These are phyloP conservation scores for Solanum sejunctum DNA, from an alignment of 257 asterid genomes.

Conservation along the genomic window DNA sequence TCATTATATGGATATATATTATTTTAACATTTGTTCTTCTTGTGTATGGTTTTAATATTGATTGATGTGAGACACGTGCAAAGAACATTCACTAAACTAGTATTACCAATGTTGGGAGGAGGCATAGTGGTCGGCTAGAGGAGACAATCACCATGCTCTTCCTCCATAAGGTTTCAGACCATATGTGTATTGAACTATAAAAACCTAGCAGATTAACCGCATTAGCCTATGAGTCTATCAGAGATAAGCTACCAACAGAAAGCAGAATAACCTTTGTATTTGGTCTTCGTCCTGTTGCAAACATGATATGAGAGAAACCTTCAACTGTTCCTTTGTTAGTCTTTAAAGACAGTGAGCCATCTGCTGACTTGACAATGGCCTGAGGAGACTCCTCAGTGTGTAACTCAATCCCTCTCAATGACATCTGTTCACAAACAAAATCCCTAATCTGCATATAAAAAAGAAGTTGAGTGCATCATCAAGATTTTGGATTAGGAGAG, in stretches of 20 bases:
- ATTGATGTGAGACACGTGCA: too few relatives aligned
- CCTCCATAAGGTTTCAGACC: neutral
- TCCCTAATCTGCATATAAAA: conserved; percentile 62
- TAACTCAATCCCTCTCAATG: conserved; percentile 74
- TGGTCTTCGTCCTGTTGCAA: conserved; percentile 87
- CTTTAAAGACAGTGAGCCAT: conserved; percentile 69
- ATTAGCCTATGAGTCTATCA: neutral
- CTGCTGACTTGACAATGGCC: conserved; percentile 63
- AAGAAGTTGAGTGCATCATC: conserved; percentile 1
- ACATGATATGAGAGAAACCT: conserved; percentile 91
- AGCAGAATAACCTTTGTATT: conserved; percentile 51
- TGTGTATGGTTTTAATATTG: too few relatives aligned
- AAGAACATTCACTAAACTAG: neutral
- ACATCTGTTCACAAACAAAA: conserved; percentile 89
- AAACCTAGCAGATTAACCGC: neutral
- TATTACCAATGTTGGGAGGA: neutral
- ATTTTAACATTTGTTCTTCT: too few relatives aligned
- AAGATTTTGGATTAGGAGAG: neutral
- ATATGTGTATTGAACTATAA: neutral
- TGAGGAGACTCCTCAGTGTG: conserved; percentile 83
- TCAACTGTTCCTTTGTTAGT: conserved; percentile 79
- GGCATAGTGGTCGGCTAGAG: neutral
- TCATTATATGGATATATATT: too few relatives aligned
- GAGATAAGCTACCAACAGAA: neutral
- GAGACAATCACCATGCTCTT: neutral